Conservation (phyloP, 257 asterid genomes). For the Phtheirospermum japonicum region DNA sequence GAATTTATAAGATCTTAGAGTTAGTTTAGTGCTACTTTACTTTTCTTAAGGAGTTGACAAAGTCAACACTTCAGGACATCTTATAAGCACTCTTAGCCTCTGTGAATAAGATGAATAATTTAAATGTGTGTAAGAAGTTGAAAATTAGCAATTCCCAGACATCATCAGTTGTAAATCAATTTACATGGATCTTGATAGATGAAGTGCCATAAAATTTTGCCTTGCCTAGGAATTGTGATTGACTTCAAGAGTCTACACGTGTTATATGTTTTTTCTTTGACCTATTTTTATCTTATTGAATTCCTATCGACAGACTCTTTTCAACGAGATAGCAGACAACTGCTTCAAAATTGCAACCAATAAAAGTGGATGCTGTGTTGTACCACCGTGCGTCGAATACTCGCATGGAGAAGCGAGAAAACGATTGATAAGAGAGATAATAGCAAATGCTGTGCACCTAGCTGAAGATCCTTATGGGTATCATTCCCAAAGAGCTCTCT, state of each 20-base stretch:
- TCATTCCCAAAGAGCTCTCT: neutral
- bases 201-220: neutral
- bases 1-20: neutral
- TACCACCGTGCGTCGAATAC: conserved; percentile 58
- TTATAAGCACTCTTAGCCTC: too few relatives aligned
- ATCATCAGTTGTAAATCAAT: conserved; percentile 9
- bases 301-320: conserved; percentile 46
- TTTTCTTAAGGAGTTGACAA: too few relatives aligned
- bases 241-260: conserved; percentile 4
- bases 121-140: too few relatives aligned
- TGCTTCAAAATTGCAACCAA: conserved; percentile 58
- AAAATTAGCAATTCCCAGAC: too few relatives aligned
- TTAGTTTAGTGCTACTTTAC: neutral
- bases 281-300: neutral
- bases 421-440: conserved; percentile 42
- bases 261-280: conserved; percentile 1
- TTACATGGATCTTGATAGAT: neutral
- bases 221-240: neutral
- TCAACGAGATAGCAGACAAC: conserved; percentile 42
- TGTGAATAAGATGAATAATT: too few relatives aligned
- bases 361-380: conserved; percentile 75
- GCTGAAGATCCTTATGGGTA: conserved; percentile 83
- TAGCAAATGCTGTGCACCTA: conserved; percentile 45
- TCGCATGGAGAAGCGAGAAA: conserved; percentile 51
- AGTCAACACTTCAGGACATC: too few relatives aligned